Conservation (phyloP, 495 filamentous ascomycete species). For the Tuber aestivum region DNA sequence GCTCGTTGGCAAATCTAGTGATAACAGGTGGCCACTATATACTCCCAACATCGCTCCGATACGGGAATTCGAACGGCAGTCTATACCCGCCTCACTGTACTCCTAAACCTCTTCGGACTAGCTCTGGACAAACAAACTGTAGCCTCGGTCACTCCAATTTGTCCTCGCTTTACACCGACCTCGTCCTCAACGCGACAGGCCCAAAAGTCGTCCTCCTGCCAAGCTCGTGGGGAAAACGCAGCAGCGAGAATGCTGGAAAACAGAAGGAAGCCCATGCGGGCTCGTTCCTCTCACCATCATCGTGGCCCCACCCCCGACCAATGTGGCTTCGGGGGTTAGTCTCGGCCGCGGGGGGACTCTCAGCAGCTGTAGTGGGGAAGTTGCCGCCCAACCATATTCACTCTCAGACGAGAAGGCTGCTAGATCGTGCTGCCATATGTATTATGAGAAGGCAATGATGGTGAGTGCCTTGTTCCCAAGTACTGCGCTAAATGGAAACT, state of each 20-base stretch:
- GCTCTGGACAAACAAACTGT: slow-evolving; percentile 19
- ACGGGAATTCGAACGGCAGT: too few species aligned
- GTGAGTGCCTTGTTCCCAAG: slow-evolving; percentile 39
- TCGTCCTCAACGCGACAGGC: slow-evolving; percentile 12
- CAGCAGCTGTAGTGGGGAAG: slow-evolving; percentile 24
- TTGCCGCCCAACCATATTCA: slow-evolving; percentile 23
- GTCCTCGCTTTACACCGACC: too few species aligned
- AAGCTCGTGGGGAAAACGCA: slow-evolving; percentile 25
- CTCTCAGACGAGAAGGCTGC: slow-evolving; percentile 32
- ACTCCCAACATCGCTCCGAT: too few species aligned
- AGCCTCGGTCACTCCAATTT: slow-evolving; percentile 12
- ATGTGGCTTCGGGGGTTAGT: slow-evolving; percentile 9
- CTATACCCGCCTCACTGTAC: too few species aligned
- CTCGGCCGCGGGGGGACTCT: slow-evolving; percentile 20
- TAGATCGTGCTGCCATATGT: slow-evolving; percentile 38
- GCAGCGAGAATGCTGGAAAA: slow-evolving; percentile 2
- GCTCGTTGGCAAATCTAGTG: slow-evolving; percentile 25
- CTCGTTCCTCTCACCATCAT: slow-evolving; percentile 11
- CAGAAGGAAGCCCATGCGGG: slow-evolving; percentile 34
- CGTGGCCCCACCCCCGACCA: neutral
- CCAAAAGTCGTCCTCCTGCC: neutral
- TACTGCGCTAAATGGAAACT: neutral
- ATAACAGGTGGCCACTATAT: slow-evolving; percentile 30
- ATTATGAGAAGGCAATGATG: slow-evolving; percentile 35
- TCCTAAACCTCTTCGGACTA: slow-evolving; percentile 34